Conservation (phyloP, 2,329 filamentous ascomycete species). For the Penicillium sp. region DNA sequence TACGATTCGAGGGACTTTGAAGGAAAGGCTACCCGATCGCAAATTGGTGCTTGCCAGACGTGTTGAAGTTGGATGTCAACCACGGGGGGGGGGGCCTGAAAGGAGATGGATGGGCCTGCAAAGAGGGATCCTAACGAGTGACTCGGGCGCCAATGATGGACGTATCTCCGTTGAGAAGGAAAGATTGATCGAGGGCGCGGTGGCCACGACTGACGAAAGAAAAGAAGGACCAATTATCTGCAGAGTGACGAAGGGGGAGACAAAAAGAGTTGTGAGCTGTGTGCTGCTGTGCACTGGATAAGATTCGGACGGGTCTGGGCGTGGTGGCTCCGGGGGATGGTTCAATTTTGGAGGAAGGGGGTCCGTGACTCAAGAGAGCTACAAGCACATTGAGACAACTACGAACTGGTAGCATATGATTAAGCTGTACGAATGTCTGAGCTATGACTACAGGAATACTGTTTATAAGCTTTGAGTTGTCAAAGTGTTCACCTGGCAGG, state of each 20-base stretch:
- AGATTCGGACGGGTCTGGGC: slow-evolving; percentile 14
- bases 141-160: slow-evolving; percentile 13
- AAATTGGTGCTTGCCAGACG: slow-evolving; percentile 12
- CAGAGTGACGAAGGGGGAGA: slow-evolving; percentile 7
- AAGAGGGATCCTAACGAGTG: slow-evolving; percentile 17
- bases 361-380: too few relatives aligned
- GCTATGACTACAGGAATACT: too few relatives aligned
- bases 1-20: neutral
- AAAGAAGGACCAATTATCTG: slow-evolving; percentile 14
- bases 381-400: too few relatives aligned
- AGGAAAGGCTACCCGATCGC: neutral
- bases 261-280: slow-evolving; percentile 10
- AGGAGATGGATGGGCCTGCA: slow-evolving; percentile 11
- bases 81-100: slow-evolving; percentile 10
- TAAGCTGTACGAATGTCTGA: too few relatives aligned
- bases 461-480: too few relatives aligned
- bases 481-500: too few relatives aligned
- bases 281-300: slow-evolving; percentile 8
- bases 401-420: too few relatives aligned
- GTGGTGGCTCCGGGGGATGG: slow-evolving; percentile 1
- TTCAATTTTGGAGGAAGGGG: neutral
- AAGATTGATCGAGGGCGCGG: slow-evolving; percentile 18
- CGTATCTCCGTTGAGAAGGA: slow-evolving; percentile 16
- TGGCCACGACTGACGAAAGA: slow-evolving; percentile 11
- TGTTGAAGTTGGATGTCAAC: slow-evolving; percentile 9